Conservation (phyloP, 805 yeast species). For the Soucietia sequanensis region DNA sequence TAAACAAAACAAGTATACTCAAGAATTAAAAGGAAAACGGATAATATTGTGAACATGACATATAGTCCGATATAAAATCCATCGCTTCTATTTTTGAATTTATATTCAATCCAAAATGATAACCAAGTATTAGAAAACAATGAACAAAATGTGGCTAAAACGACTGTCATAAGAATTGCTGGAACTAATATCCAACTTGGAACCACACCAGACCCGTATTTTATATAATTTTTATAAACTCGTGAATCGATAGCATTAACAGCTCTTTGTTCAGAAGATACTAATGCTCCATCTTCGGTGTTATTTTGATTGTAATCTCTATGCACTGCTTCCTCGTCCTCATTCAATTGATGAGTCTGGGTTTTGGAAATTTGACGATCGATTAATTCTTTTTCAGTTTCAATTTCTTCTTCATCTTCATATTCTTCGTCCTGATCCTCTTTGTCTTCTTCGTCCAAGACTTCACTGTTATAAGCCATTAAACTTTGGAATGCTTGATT, state of each 20-base stretch:
- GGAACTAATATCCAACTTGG: slow-evolving; percentile 24
- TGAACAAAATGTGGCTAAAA: slow-evolving; percentile 48
- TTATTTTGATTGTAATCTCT: slow-evolving; percentile 25
- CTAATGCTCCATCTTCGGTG: slow-evolving; percentile 21
- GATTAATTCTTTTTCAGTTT: slow-evolving; percentile 13
- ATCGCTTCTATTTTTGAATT: slow-evolving; percentile 45
- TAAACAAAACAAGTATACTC: slow-evolving; percentile 49
- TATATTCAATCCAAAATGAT: slow-evolving; percentile 71
- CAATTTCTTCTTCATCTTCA: slow-evolving; percentile 14
- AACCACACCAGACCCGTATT: slow-evolving; percentile 54
- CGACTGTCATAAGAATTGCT: slow-evolving; percentile 15
- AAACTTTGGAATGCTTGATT: slow-evolving; percentile 27
- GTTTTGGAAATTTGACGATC: slow-evolving; percentile 10
- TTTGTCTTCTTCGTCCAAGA: slow-evolving; percentile 13
- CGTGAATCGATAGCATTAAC: slow-evolving; percentile 49
- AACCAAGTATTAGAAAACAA: slow-evolving; percentile 75
- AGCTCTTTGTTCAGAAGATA: slow-evolving; percentile 55
- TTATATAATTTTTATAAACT: slow-evolving; percentile 52
- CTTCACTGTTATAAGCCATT: slow-evolving; percentile 22
- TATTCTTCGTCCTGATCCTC: slow-evolving; percentile 8
- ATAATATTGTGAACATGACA: slow-evolving; percentile 55
- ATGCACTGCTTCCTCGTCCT: slow-evolving; percentile 36
- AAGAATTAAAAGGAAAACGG: slow-evolving; percentile 41
- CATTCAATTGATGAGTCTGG: slow-evolving; percentile 4
- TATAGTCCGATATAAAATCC: slow-evolving; percentile 74